Conservation (phyloP, 2,329 filamentous ascomycete genomes). For the Cladosporium velox region DNA sequence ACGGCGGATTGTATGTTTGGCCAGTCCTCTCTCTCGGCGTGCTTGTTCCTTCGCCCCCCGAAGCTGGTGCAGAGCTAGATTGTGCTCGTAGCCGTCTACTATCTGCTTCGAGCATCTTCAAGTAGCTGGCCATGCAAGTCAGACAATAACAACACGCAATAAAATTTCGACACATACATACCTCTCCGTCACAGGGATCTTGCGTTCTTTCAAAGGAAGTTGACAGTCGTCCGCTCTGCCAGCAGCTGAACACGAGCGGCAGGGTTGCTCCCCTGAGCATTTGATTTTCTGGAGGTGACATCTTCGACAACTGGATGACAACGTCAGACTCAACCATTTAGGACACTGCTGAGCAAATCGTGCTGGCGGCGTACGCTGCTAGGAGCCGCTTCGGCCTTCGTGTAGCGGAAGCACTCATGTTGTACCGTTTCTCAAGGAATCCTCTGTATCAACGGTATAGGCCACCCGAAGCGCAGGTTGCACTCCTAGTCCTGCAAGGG, state of each 20-base stretch:
- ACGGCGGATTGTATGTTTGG: conserved; percentile 16
- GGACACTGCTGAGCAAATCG: not conserved
- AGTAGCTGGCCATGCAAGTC: conserved; percentile 17
- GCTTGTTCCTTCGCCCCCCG: not conserved
- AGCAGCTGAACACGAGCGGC: conserved; percentile 27
- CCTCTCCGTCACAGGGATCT: conserved; percentile 31
- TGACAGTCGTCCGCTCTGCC: conserved; percentile 26
- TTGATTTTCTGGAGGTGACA: conserved; percentile 35
- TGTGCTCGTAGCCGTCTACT: conserved; percentile 19
- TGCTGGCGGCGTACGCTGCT: conserved; percentile 9
- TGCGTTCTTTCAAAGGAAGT: conserved; percentile 30
- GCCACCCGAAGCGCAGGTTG: not conserved
- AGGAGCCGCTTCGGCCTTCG: conserved; percentile 16
- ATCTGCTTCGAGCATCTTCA: conserved; percentile 31
- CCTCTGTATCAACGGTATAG: not conserved
- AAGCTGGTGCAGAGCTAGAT: conserved; percentile 22
- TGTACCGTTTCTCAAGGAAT: not conserved
- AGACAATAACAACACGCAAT: not conserved
- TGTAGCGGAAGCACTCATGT: conserved; percentile 12
- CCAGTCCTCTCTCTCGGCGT: conserved; percentile 7
- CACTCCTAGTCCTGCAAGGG: not conserved
- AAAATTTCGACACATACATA: not conserved
- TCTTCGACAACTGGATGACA: conserved; percentile 25
- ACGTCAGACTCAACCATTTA: not conserved
- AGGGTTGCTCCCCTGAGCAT: conserved; percentile 33